Percentiles rank a stretch among this genome's conserved stretches.
phyloP scores from a whole-genome alignment of 441 rosid species.

The Adansonia madagascariensis region DNA sequence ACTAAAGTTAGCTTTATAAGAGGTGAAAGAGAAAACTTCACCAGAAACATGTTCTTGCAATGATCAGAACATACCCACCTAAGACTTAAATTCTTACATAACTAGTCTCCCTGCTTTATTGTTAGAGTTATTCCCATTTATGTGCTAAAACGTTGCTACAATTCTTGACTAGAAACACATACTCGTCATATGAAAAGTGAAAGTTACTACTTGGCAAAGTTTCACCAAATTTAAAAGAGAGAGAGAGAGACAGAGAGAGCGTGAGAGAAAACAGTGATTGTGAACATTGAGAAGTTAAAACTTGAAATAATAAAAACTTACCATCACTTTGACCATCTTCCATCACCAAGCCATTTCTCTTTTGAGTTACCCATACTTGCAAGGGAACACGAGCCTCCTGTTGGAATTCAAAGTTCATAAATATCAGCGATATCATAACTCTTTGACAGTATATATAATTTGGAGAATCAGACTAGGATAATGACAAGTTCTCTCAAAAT shows the following conservation, averaged over 20 bases:
- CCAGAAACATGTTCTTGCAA: not conserved
- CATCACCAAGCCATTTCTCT: slow-evolving; percentile 68
- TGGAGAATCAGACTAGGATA: not conserved
- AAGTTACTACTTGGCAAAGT: not conserved
- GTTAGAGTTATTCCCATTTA: not conserved
- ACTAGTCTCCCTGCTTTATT: slow-evolving; percentile 8
- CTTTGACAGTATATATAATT: not conserved
- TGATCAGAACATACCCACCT: not conserved
- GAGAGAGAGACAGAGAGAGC: not conserved
- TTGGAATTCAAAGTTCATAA: slow-evolving; percentile 28
- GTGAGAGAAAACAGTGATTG: not conserved
- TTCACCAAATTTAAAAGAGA: not conserved
- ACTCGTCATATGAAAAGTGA: not conserved
- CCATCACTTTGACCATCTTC: slow-evolving; percentile 80
- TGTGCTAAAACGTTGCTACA: not conserved
- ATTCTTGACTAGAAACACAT: not conserved
- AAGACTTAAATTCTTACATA: not conserved
- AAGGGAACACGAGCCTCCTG: slow-evolving; percentile 91
- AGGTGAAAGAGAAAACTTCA: not conserved
- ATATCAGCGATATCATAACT: not conserved
- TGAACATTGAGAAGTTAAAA: not conserved
- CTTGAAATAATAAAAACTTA: slow-evolving; percentile 39
- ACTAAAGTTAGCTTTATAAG: not conserved
- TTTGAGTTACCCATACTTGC: slow-evolving; percentile 84
- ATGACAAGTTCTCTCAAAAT: not conserved